phyloP scores from a whole-genome alignment of 345 rosid species.

The Punica granatum region DNA sequence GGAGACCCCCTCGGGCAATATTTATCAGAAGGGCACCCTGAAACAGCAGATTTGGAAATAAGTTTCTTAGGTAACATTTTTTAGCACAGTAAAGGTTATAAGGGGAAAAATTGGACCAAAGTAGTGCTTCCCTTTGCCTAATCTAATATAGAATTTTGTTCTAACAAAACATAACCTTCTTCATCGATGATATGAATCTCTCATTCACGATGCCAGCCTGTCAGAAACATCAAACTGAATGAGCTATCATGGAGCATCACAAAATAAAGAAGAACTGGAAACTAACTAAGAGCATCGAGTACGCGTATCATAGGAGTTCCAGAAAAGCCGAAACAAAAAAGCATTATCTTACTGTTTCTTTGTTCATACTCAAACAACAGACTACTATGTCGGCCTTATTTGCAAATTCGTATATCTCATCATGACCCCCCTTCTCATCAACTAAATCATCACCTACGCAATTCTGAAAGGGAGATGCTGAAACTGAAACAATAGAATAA shows the following conservation, averaged over 20 bases:
- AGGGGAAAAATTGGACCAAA: background rate
- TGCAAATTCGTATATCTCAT: constrained; percentile 61
- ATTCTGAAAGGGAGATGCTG: constrained; percentile 23
- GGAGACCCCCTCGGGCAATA: constrained; percentile 69
- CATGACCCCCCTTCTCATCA: constrained; percentile 78
- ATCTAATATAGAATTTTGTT: background rate
- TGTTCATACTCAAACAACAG: constrained; percentile 63
- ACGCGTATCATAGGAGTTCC: background rate
- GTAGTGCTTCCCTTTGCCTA: background rate
- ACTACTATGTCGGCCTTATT: constrained; percentile 61
- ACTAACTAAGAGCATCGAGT: background rate
- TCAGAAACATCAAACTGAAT: constrained; percentile 15
- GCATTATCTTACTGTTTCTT: constrained; percentile 56
- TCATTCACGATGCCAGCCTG: constrained; percentile 68
- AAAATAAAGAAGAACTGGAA: background rate
- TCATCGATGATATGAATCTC: constrained; percentile 65
- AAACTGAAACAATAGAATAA: background rate
- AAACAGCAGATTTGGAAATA: background rate
- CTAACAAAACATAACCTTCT: constrained; percentile 33
- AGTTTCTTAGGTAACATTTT: background rate
- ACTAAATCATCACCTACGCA: constrained; percentile 32
- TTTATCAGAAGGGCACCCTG: constrained; percentile 84
- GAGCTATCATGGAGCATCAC: constrained; percentile 3
- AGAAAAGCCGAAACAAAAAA: constrained; percentile 3
- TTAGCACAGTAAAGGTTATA: background rate